phyloP scores from a whole-genome alignment of 108 stramenopile species.

The Aurantiochytrium sp. region DNA sequence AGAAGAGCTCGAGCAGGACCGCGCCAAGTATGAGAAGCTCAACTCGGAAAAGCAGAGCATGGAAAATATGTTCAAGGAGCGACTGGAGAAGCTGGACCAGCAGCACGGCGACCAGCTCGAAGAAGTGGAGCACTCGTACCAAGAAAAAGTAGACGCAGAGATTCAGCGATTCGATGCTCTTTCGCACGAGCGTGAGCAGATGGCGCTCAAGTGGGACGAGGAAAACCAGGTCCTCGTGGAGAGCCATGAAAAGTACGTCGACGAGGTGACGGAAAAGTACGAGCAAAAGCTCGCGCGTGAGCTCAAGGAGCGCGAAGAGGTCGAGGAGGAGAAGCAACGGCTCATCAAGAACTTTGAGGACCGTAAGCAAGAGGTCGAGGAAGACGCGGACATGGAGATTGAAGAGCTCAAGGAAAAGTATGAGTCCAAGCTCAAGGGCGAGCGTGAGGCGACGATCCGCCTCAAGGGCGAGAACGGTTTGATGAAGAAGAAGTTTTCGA shows the following conservation, averaged over 20 bases:
- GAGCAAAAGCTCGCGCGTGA: constrained; percentile 51
- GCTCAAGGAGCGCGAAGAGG: constrained; percentile 26
- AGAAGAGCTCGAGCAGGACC: constrained; percentile 52
- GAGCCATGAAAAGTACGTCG: constrained; percentile 39
- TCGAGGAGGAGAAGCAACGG: constrained; percentile 29
- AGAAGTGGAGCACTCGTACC: constrained; percentile 43
- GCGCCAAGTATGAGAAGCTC: constrained; percentile 44
- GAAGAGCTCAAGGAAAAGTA: constrained; percentile 42
- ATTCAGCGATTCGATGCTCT: constrained; percentile 43
- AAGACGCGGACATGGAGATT: constrained; percentile 56
- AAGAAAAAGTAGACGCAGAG: constrained; percentile 50
- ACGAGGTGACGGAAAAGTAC: constrained; percentile 44
- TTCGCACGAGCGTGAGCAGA: constrained; percentile 36
- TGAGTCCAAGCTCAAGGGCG: constrained; percentile 39
- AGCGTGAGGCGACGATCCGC: constrained; percentile 47
- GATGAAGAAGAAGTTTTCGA: constrained; percentile 54
- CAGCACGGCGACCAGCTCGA: constrained; percentile 48
- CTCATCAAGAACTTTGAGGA: constrained; percentile 37
- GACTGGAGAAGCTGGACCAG: constrained; percentile 37
- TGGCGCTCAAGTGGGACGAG: constrained; percentile 39
- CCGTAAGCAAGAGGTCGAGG: constrained; percentile 45
- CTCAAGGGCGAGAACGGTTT: constrained; percentile 56
- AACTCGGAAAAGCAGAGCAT: constrained; percentile 34
- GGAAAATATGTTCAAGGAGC: constrained; percentile 40
- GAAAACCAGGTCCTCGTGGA: constrained; percentile 29